Evolutionary conservation across 2,329 filamentous ascomycete species (phyloP).

Genomic region (Fusarium nematophilum): DNA sequence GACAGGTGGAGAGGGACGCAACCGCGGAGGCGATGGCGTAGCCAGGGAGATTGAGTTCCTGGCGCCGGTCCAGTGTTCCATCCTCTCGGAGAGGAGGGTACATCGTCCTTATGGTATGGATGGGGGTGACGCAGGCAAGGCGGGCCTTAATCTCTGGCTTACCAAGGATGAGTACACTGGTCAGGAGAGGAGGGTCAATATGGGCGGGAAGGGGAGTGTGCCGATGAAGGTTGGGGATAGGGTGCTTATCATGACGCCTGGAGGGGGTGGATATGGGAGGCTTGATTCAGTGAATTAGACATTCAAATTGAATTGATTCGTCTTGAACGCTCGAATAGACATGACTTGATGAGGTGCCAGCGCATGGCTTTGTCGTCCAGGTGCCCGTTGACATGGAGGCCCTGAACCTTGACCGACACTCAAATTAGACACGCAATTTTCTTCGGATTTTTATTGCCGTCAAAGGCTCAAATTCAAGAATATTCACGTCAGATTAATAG

Average conservation of each 20-base stretch:
- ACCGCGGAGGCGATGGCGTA: conserved; percentile 80
- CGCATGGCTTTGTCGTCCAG: no score
- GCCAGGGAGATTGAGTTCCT: conserved; percentile 85
- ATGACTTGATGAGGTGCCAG: no score
- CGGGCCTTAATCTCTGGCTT: conserved; percentile 79
- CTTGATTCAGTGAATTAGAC: no score
- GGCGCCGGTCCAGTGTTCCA: conserved; percentile 80
- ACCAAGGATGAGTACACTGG: conserved; percentile 44
- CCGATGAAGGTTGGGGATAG: conserved; percentile 39
- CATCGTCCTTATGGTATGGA: conserved; percentile 80
- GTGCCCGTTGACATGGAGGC: no score
- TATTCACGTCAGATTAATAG: no score
- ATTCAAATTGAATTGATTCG: no score
- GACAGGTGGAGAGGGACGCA: conserved; percentile 70
- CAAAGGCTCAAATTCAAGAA: no score
- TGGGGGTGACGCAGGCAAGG: conserved; percentile 75
- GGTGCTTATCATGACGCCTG: conserved; percentile 42
- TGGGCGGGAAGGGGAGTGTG: conserved; percentile 38
- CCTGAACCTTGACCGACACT: no score
- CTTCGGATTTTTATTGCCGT: no score
- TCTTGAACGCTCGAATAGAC: no score
- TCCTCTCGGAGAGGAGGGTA: conserved; percentile 81
- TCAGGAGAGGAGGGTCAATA: conserved; percentile 46
- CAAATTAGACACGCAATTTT: no score
- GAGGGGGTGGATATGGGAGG: conserved; percentile 45